Evolutionary conservation across 2,329 filamentous ascomycete species (phyloP), one percentile per base, ranked within the genome.

Genomic region (Cercospora sp.): DNA sequence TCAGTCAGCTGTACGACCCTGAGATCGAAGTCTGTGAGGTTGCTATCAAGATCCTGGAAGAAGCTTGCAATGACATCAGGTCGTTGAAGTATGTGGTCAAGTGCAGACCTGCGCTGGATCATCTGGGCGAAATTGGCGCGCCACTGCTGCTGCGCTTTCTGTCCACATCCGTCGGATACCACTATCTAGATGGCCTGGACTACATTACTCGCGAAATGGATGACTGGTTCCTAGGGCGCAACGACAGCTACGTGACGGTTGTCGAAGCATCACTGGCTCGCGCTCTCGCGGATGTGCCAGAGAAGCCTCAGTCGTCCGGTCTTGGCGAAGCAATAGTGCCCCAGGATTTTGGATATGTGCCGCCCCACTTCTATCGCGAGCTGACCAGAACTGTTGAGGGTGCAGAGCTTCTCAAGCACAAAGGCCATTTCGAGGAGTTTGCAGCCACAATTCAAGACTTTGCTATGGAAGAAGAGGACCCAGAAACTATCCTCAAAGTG

Each of bases 171-270:
- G 94, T 97, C 66, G 95, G 95, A 61, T 99, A 99, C 77, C 94
- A 98, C 79, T 99, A 99, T 79, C 85, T 99, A 5, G 93, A 98
- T 77, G 95, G 94, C 0, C 84, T 99, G 53, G 96, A 99, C 81
- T 99, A 99, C 78, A 99, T 99, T 79, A 97, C 94, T 70, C 95
- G 97, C 77, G 96, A 99, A 79, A 99, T 99, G 95, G 95, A 99
- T 74, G 96, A 99, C 81, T 99, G 95, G 95, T 99, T 98, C 77
- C 85, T 99, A 18, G 95, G 95, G 13, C 89, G 95, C 55, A 99
- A 99, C 77, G 94, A 99, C 78, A 90, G 89, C n/a, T 99, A 99
- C 73, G 95, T 99, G 61, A 87, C 89, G 43, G 87, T 98, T 49
- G 94, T 99, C 49, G 95, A 99, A 80, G 95, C 96, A n/a, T 97